Percentiles rank a stretch among this genome's conserved stretches.
Evolutionary conservation across 495 filamentous ascomycete species (phyloP).

Genomic region (Lichina pygmaea): DNA sequence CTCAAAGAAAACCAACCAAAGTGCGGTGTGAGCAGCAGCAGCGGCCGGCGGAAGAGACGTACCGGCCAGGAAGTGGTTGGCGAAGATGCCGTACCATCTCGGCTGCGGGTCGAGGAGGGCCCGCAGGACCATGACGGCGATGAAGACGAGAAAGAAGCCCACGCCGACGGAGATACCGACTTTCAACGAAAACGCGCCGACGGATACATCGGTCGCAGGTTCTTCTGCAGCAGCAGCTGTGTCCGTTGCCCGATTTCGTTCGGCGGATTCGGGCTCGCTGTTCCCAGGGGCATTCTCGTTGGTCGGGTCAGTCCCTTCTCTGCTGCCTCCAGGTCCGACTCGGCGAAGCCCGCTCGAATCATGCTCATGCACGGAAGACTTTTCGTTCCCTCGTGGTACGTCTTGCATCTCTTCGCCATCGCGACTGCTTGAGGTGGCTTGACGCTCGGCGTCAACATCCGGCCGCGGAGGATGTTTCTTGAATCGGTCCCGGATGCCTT

Average conservation of each 20-base stretch:
- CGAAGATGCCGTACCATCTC: constrained; percentile 34
- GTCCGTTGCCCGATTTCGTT: too few relatives aligned
- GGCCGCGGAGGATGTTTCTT: constrained; percentile 3
- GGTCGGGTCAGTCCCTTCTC: background rate
- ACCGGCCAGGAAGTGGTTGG: constrained; percentile 60
- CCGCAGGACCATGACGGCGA: constrained; percentile 29
- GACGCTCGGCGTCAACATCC: too few relatives aligned
- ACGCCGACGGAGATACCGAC: background rate
- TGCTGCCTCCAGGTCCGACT: background rate
- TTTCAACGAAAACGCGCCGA: constrained; percentile 2
- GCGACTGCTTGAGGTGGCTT: background rate
- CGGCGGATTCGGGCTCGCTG: background rate
- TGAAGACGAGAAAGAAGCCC: constrained; percentile 18
- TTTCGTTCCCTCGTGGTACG: background rate
- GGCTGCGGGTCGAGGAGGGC: constrained; percentile 18
- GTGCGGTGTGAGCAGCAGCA: too few relatives aligned
- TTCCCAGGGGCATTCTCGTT: background rate
- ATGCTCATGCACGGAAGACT: background rate
- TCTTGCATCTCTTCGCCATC: background rate
- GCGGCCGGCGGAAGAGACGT: constrained; percentile 34
- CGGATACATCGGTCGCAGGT: constrained; percentile 3
- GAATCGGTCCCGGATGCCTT: constrained; percentile 5
- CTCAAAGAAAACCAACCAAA: too few relatives aligned
- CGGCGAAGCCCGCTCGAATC: background rate
- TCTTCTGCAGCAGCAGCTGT: background rate